Base-by-base conservation (phyloP, 768 basidiomycete genomes). In the Kwoniella europaea region DNA sequence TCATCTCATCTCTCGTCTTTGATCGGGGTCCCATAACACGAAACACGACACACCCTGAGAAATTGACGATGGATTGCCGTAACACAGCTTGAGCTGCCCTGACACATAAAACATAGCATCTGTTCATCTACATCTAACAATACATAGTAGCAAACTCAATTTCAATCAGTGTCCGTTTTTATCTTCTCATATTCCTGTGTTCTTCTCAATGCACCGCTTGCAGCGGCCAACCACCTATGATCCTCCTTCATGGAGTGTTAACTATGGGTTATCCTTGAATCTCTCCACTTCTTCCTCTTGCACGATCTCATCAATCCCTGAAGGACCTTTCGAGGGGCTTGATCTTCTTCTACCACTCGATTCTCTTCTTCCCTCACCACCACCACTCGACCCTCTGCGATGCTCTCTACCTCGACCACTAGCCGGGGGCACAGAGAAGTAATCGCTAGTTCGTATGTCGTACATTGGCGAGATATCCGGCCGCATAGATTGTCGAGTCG, bases 381-480 rank as follows among this genome's bases (percentile, higher is more conserved):
- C 44, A 6, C 46, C 22, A n/a, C 53, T 41, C 1, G 58, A 52
- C 7, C 27, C 46, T 65, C 63, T 35, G n/a, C 52, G 22, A 22
- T 57, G 54, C 18, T 57, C 65, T 52, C 65, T 29, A 6, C 65
- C 65, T 52, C 54, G 16, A 16, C 10, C 57, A n/a, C 35, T 42
- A 29, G n/a, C 44, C 13, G 53, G 12, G 1, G 71, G 65, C 6
- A 71, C 71, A 12, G n/a, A n/a, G 44, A 79, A 75, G 42, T 79
- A 79, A 63, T 79, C 78, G 46, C 61, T 64, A 18, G 71, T 57
- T 16, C 74, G 59, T 16, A 79, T 79, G 62, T 79, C 78, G 46
- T 79, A 76, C 76, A 79, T 74, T 16, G 78, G 78, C 29, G 76
- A 77, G 5, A 67, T 42, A 24, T 75, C 74, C 13, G 70, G 75